Evolutionary conservation across 2,329 filamentous ascomycete species (phyloP).

Genomic region (Biscogniauxia marginata): DNA sequence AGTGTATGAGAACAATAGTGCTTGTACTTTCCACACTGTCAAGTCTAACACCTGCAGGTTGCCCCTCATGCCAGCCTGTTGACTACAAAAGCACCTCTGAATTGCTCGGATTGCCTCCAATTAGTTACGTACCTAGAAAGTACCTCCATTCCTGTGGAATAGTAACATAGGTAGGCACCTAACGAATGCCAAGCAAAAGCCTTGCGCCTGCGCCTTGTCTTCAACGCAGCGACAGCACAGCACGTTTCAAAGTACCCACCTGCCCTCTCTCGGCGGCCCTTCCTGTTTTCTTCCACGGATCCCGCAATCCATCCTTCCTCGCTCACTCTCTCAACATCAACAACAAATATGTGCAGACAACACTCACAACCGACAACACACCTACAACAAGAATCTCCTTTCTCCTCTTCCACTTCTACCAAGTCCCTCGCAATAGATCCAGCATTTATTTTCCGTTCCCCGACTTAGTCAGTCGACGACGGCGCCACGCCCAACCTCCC

Average conservation of each 20-base stretch:
- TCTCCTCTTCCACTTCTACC: constrained; percentile 4
- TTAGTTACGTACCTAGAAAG: not conserved
- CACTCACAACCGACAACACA: constrained; percentile 8
- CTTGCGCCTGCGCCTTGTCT: not conserved
- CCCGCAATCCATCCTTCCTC: not conserved
- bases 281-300: not conserved
- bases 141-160: not conserved
- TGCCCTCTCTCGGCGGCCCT: not conserved
- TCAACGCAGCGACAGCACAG: not conserved
- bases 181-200: not conserved
- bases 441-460: constrained; percentile 14
- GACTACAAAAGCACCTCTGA: constrained; percentile 2
- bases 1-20: not conserved
- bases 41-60: constrained; percentile 8
- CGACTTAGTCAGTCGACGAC: constrained; percentile 10
- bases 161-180: too few relatives aligned
- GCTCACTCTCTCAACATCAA: constrained; percentile 17
- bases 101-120: not conserved
- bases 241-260: not conserved
- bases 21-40: not conserved
- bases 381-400: constrained; percentile 3
- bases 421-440: constrained; percentile 1
- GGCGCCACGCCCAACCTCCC: constrained; percentile 5
- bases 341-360: constrained; percentile 27
- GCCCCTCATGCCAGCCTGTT: constrained; percentile 6